Conservation (phyloP, 1,139 yeast species). For the Yamadazyma spencermartinsiae region DNA sequence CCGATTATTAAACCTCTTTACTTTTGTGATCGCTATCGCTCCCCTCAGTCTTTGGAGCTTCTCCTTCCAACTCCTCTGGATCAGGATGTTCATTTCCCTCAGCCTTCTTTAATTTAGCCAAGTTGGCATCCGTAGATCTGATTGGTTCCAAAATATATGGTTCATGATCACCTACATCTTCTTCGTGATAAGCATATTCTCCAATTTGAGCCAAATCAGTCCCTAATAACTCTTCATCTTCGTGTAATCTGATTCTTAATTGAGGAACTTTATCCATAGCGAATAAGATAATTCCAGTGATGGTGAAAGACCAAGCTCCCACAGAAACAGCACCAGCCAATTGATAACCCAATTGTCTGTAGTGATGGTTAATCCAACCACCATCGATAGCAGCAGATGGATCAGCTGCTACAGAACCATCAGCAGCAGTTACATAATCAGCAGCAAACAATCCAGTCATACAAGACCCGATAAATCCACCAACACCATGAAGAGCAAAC, state of each 20-base stretch:
- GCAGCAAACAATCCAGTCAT: constrained; percentile 93
- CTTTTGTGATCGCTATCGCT: constrained; percentile 18
- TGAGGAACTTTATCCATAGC: constrained; percentile 79
- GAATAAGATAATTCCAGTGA: constrained; percentile 71
- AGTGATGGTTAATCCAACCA: constrained; percentile 95
- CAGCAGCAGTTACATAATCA: constrained; percentile 82
- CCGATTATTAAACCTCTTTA: constrained; percentile 11
- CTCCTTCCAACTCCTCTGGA: constrained; percentile 22
- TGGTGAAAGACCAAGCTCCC: constrained; percentile 76
- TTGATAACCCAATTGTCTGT: constrained; percentile 88
- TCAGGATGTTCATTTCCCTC: constrained; percentile 14
- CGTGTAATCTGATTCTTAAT: constrained; percentile 78
- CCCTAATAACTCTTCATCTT: constrained; percentile 88
- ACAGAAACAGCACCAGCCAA: constrained; percentile 79
- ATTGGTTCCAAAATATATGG: constrained; percentile 76
- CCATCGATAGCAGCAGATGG: constrained; percentile 58
- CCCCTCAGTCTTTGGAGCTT: constrained; percentile 15
- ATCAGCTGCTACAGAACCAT: constrained; percentile 57
- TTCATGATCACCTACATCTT: constrained; percentile 22
- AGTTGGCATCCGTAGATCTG: constrained; percentile 54
- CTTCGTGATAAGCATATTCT: constrained; percentile 66
- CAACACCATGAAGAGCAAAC: constrained; percentile 90
- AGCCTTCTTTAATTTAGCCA: constrained; percentile 31
- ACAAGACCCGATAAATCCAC: constrained; percentile 83
- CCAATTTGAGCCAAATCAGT: constrained; percentile 89